phyloP scores from a whole-genome alignment of 495 filamentous ascomycete species.

The Xylaria curta region DNA sequence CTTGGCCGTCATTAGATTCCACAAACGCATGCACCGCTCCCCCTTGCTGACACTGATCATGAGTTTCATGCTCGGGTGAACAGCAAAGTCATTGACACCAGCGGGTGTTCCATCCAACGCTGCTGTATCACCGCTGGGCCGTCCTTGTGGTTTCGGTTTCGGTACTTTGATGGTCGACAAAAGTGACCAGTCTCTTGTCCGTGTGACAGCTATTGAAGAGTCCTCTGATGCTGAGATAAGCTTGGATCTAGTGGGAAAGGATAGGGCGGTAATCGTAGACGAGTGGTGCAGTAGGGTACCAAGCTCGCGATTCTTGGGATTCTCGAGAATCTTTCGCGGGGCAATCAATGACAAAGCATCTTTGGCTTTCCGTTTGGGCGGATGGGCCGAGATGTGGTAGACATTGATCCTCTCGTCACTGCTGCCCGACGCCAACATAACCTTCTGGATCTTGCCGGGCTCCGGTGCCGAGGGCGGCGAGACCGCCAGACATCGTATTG shows the following conservation, averaged over 20 bases:
- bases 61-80: constrained; percentile 95
- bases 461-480: constrained; percentile 74
- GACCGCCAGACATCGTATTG: constrained; percentile 88
- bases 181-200: constrained; percentile 86
- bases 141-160: constrained; percentile 78
- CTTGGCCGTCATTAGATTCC: constrained; percentile 96
- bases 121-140: constrained; percentile 90
- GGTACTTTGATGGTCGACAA: constrained; percentile 92
- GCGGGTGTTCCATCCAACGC: constrained; percentile 79
- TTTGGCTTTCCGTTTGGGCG: constrained; percentile 58
- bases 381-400: constrained; percentile 82
- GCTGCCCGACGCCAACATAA: constrained; percentile 86
- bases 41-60: constrained; percentile 90
- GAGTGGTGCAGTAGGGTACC: constrained; percentile 87
- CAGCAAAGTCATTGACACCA: constrained; percentile 94
- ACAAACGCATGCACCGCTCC: constrained; percentile 89
- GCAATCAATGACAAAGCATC: constrained; percentile 64
- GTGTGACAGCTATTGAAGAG: constrained; percentile 83
- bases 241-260: constrained; percentile 87
- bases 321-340: constrained; percentile 74
- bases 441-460: constrained; percentile 66
- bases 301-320: constrained; percentile 84
- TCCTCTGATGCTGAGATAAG: constrained; percentile 85
- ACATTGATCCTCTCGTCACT: constrained; percentile 95
- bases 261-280: constrained; percentile 75